phyloP scores from a whole-genome alignment of 805 yeast genomes.

The Cyberlindnera subsufficiens region DNA sequence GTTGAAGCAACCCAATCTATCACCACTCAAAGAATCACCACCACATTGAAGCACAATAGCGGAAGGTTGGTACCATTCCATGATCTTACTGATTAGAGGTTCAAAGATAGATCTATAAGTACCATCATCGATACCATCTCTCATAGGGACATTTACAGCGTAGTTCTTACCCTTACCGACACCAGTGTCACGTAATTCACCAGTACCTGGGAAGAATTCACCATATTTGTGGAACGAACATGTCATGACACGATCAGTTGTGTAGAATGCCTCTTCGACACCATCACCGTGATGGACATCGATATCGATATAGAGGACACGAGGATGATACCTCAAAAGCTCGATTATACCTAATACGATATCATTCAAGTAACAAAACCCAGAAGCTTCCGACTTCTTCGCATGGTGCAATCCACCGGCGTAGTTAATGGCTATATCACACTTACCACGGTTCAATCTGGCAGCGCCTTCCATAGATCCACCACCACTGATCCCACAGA shows the following conservation, averaged over 20 bases:
- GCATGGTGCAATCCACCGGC: constrained; percentile 95
- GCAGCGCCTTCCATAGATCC: constrained; percentile 90
- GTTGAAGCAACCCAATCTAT: constrained; percentile 92
- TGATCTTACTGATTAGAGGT: constrained; percentile 72
- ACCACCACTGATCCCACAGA: constrained; percentile 77
- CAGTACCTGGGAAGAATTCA: constrained; percentile 91
- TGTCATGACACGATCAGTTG: constrained; percentile 89
- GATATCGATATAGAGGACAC: constrained; percentile 83
- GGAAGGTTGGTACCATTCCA: constrained; percentile 89
- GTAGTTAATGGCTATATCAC: constrained; percentile 90
- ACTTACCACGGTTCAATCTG: constrained; percentile 70
- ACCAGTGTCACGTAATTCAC: constrained; percentile 79
- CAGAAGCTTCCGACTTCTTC: constrained; percentile 82
- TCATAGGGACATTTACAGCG: constrained; percentile 78
- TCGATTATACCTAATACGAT: constrained; percentile 82
- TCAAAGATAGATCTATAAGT: constrained; percentile 75
- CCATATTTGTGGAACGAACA: constrained; percentile 89
- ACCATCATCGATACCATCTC: constrained; percentile 92
- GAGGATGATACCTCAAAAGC: constrained; percentile 72
- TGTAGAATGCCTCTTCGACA: constrained; percentile 89
- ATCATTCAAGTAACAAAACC: constrained; percentile 88
- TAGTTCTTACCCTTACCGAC: constrained; percentile 81
- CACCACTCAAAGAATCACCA: constrained; percentile 95
- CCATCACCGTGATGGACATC: constrained; percentile 96
- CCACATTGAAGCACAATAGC: constrained; percentile 98